phyloP scores from a whole-genome alignment of 139 green algal species.

The Microglena sp. region DNA sequence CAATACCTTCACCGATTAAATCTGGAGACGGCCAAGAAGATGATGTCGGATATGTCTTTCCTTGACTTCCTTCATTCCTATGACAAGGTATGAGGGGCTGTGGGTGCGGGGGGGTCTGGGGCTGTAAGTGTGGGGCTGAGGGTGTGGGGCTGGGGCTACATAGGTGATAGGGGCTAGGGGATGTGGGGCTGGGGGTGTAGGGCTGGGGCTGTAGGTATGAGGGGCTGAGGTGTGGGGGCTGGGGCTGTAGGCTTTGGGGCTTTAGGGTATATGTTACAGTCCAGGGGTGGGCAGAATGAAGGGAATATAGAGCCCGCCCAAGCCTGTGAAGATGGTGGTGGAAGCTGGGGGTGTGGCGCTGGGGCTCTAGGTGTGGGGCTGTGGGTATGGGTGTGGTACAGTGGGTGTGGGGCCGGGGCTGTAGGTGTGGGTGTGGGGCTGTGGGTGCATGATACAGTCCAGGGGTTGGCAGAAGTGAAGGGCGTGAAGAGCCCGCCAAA shows the following conservation, averaged over 20 bases:
- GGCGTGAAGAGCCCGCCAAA: conserved; percentile 62
- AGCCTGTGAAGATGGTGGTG: conserved; percentile 41
- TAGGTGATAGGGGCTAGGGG: too few species aligned
- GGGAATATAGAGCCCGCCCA: conserved; percentile 63
- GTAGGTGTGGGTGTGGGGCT: background rate
- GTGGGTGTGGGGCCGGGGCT: background rate
- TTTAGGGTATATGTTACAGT: too few species aligned
- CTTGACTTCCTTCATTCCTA: background rate
- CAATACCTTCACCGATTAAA: too few species aligned
- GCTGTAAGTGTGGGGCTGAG: background rate
- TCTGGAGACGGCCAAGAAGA: conserved; percentile 52
- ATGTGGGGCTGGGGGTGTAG: too few species aligned
- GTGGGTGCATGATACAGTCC: conserved; percentile 2
- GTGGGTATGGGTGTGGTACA: background rate
- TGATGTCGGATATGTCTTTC: conserved; percentile 63
- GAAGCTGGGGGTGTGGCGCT: conserved; percentile 55
- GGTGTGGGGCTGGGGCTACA: too few species aligned
- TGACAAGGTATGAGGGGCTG: background rate
- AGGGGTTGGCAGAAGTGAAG: too few species aligned
- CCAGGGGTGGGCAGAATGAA: too few species aligned
- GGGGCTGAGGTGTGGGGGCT: too few species aligned
- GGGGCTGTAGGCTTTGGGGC: too few species aligned
- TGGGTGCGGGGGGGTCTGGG: background rate
- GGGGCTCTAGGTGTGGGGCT: conserved; percentile 29
- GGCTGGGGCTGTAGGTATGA: too few species aligned